Conservation (phyloP, 163 green algal species). For the Chlamydomonas reinhardtii region DNA sequence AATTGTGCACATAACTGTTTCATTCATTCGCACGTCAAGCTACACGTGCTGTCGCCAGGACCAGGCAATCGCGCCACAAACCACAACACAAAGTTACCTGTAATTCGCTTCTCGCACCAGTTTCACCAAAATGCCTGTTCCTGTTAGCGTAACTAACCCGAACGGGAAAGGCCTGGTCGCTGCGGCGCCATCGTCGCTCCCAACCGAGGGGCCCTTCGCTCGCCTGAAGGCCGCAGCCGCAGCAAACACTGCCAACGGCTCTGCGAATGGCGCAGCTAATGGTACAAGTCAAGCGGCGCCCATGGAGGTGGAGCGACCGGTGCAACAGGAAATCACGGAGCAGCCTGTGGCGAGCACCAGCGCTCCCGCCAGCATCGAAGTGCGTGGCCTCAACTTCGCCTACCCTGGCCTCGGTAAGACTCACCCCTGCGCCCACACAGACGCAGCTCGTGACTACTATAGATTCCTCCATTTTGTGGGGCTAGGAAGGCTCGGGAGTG, state of each 20-base stretch:
- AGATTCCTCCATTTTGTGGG: too few relatives aligned
- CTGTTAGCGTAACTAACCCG: slow-evolving; percentile 32
- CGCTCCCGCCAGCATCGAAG: slow-evolving; percentile 37
- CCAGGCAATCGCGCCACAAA: too few relatives aligned
- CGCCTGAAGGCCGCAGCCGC: slow-evolving; percentile 8
- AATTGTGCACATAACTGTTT: too few relatives aligned
- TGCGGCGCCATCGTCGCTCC: slow-evolving; percentile 8
- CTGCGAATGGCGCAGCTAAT: too few relatives aligned
- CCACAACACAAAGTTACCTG: background rate
- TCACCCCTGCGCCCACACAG: too few relatives aligned
- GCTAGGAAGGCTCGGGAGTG: too few relatives aligned
- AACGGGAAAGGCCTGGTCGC: slow-evolving; percentile 24
- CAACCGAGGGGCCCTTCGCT: slow-evolving; percentile 30
- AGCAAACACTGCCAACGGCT: too few relatives aligned
- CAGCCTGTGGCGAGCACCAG: slow-evolving; percentile 13
- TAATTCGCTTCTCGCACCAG: background rate
- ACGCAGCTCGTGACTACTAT: too few relatives aligned
- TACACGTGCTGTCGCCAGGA: too few relatives aligned
- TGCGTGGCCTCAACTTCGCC: slow-evolving; percentile 68
- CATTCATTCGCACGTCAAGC: too few relatives aligned
- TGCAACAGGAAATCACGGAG: too few relatives aligned
- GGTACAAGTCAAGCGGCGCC: background rate
- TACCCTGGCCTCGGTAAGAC: slow-evolving; percentile 79
- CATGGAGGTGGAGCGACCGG: too few relatives aligned
- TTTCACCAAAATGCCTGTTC: slow-evolving; percentile 13